Percentiles rank a stretch among this genome's conserved stretches.
Evolutionary conservation across 1,284 basidiomycete genomes (phyloP).

Genomic region (Trichosporon asahii): DNA sequence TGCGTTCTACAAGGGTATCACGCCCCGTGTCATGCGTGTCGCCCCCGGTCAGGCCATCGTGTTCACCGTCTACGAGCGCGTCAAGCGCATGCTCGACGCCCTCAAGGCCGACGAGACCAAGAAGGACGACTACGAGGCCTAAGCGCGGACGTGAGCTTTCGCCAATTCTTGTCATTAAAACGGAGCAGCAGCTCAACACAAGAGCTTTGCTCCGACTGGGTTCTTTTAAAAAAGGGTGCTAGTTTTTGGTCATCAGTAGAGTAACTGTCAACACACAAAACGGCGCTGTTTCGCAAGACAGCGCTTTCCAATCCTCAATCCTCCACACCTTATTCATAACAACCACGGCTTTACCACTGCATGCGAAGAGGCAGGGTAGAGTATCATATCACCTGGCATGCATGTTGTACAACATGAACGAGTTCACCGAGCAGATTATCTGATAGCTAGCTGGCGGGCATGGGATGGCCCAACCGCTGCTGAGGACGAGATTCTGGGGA

Average conservation of each 20-base stretch:
- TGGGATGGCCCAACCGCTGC: neutral
- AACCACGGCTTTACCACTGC: constrained; percentile 6
- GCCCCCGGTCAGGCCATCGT: constrained; percentile 73
- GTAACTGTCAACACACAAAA: constrained; percentile 7
- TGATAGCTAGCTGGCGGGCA: neutral
- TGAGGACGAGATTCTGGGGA: neutral
- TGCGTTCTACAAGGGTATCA: constrained; percentile 97
- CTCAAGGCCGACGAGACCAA: constrained; percentile 57
- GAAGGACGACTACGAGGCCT: constrained; percentile 27
- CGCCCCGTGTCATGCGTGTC: constrained; percentile 90
- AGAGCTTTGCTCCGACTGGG: neutral
- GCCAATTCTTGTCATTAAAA: neutral
- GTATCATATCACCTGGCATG: constrained; percentile 22
- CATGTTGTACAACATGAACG: constrained; percentile 27
- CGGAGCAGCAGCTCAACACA: neutral
- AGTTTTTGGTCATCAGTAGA: neutral
- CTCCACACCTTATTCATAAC: constrained; percentile 7
- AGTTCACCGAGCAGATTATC: neutral
- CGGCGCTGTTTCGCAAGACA: neutral
- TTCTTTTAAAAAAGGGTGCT: constrained; percentile 5
- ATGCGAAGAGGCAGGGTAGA: constrained; percentile 11
- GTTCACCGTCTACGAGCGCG: constrained; percentile 69
- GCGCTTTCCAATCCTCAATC: neutral
- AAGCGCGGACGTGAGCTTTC: constrained; percentile 8
- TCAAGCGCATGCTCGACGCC: constrained; percentile 68